Base-by-base conservation (phyloP, 23 red algal species). In the Gracilaria vermiculophylla region DNA sequence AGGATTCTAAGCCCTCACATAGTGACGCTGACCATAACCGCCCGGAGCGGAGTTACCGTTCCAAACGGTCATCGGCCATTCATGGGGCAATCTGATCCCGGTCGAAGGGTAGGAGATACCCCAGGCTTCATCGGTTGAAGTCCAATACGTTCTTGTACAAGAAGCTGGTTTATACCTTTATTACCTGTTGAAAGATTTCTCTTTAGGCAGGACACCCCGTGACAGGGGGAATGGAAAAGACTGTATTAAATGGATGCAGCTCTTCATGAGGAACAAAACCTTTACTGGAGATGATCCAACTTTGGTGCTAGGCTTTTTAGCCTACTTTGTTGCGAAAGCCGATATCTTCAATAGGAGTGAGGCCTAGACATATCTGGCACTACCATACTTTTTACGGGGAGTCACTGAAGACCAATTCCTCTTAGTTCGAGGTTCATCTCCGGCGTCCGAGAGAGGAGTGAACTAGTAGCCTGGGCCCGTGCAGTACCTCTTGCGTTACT, bases 321-420 rank as follows among this genome's bases (percentile, higher is more conserved):
- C n/a, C n/a, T n/a, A n/a, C n/a, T n/a, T n/a, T n/a, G n/a, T n/a
- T n/a, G n/a, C n/a, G n/a, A 28, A 66, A 33, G 33, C 61, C 4
- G 23, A 66, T 28, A 66, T 33, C 33, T 28, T 12, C 33, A 2
- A 28, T 28, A 66, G 1, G 61, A 66, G 61, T 66, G 61, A 35
- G 33, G 61, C 1, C 4, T 28, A 66, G 15, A 28, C 61, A 5
- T 66, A 66, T 33, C 3, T 66, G 1, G 61, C 61, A 4, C 15
- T 66, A 66, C 61, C 61, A 28, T 66, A 66, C 34, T 66, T 66
- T 33, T 16, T 66, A 66, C 61, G 11, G 27, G 61, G 24, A 66
- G 2, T 66, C 33, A 28, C 61, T 66, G 61, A 66, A 37, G 61
- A 66, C 7, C 11, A 66, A 16, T 66, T 35, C 61, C 27, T 32